Evolutionary conservation across 805 yeast genomes (phyloP), one percentile per base, ranked within the genome.

Genomic region (Lachancea sp.): DNA sequence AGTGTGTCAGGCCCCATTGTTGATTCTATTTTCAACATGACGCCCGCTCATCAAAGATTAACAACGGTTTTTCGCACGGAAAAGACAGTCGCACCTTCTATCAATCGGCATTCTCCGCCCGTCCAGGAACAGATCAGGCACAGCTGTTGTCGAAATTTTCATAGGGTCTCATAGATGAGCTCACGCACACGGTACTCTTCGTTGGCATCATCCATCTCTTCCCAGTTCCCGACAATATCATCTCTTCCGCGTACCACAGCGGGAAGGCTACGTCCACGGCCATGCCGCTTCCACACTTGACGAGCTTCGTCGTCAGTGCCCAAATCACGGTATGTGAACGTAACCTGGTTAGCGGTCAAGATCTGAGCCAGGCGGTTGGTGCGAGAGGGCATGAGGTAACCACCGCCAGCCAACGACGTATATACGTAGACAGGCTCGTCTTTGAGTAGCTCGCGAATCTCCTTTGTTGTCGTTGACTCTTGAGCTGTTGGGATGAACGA

Each of bases 291-390:
- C 96, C 96, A 89, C 22, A 87, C 75, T 55, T 79, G 76, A 62
- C 88, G 81, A 13, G 96, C 96, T 49, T 81, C 83, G 42, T 81
- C 88, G 60, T 89, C 95, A 0, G 95, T 87, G 5, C 95, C 95
- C 42, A 88, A 67, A 60, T 89, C 97, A 47, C 85, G 78, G 59
- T 78, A 75, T 26, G 77, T 74, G 60, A 79, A 85, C 47, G 77
- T 71, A 42, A 89, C 68, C 39, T 79, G 74, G 61, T 88, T 85
- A 3, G 90, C 95, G 33, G 78, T 74, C 42, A 89, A 71, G 44
- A 89, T 85, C 0, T 88, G 82, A 11, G 75, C 76, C 46, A 90
- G 65, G 45, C 95, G 70, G 57, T 84, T 85, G 13, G 96, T 88
- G 54, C 90, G 72, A 13, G 82, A 75, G 51, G 81, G 77, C 63